Conservation (phyloP, 352 stramenopile genomes). For the Elongisporangium prolatum region DNA sequence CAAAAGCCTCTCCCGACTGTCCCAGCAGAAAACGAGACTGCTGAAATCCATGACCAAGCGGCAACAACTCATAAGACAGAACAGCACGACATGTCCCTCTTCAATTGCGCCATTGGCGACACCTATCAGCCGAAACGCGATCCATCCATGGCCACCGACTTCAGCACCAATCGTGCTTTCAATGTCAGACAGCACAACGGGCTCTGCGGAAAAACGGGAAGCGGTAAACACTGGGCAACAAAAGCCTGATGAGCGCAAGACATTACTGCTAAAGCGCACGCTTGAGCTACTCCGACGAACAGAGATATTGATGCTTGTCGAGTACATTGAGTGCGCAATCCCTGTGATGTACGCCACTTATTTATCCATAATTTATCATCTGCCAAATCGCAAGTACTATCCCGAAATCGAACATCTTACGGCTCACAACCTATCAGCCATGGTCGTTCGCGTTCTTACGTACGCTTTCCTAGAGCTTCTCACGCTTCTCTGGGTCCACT, state of each 20-base stretch:
- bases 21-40: no score
- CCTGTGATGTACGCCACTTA: slow-evolving; percentile 5
- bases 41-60: no score
- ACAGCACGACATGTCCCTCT: no score
- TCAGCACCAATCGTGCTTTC: background rate
- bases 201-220: background rate
- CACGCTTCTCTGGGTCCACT: slow-evolving; percentile 9
- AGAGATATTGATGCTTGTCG: slow-evolving; percentile 5
- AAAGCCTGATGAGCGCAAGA: background rate
- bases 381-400: slow-evolving; percentile 7
- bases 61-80: no score
- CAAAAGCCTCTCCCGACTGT: no score
- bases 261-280: background rate
- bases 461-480: slow-evolving; percentile 15
- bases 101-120: no score
- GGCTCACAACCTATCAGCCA: background rate
- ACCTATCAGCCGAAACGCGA: no score
- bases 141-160: background rate
- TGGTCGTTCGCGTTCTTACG: slow-evolving; percentile 12
- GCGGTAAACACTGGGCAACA: background rate
- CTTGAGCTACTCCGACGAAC: background rate
- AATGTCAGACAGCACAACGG: background rate
- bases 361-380: background rate
- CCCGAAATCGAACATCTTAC: slow-evolving; percentile 5
- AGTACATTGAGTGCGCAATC: slow-evolving; percentile 6